Conservation (phyloP, 139 green algal species). For the Volvox reticuliferus region DNA sequence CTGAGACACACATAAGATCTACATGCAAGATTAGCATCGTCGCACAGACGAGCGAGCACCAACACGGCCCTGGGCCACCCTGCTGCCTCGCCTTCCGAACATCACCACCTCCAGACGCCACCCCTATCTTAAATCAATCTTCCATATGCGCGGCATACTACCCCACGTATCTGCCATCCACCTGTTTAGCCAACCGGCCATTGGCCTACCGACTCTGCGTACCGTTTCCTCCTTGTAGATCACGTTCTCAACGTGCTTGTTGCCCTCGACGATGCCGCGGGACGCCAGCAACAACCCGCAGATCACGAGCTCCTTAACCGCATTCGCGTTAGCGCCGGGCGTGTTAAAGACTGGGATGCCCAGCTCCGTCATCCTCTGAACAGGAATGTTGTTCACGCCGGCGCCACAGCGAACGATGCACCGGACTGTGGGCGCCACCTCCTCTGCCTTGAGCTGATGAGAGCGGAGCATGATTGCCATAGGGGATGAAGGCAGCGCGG, state of each 20-base stretch:
- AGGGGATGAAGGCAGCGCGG: conserved; percentile 48
- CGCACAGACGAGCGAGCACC: too few species aligned
- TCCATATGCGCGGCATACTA: too few species aligned
- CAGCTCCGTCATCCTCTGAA: conserved; percentile 68
- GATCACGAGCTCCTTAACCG: conserved; percentile 72
- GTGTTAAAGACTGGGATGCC: conserved; percentile 78
- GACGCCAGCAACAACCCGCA: conserved; percentile 65
- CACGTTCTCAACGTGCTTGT: conserved; percentile 62
- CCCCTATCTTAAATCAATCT: too few species aligned
- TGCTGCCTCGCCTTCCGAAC: too few species aligned
- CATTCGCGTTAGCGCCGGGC: conserved; percentile 71
- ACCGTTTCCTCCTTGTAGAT: conserved; percentile 70
- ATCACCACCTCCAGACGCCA: too few species aligned
- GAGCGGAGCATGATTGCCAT: conserved; percentile 77
- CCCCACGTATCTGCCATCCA: too few species aligned
- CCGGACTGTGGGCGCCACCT: conserved; percentile 41
- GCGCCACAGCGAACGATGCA: conserved; percentile 71
- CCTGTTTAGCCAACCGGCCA: too few species aligned
- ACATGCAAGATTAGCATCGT: too few species aligned
- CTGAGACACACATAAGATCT: too few species aligned
- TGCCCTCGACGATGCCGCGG: conserved; percentile 68
- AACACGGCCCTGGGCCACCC: too few species aligned
- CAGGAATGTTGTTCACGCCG: conserved; percentile 72
- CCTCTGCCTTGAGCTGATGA: conserved; percentile 67
- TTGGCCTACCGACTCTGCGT: background rate